Evolutionary conservation across 805 yeast species (phyloP).

Genomic region (Spathaspora hagerdaliae): DNA sequence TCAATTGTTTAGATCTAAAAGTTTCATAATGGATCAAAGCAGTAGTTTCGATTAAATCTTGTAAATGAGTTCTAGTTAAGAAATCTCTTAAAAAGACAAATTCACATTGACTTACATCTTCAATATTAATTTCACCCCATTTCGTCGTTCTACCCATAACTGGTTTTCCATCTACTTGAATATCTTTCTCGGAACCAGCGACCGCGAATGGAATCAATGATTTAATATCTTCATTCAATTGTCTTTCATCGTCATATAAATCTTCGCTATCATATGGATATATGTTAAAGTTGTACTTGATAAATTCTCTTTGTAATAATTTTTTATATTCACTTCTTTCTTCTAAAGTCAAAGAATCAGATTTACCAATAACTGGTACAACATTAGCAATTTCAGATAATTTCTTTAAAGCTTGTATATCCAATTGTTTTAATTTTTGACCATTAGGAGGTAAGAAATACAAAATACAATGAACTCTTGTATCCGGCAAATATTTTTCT

Average conservation of each 20-base stretch:
- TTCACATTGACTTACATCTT: slow-evolving; percentile 93
- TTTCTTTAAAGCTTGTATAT: slow-evolving; percentile 76
- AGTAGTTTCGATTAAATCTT: slow-evolving; percentile 93
- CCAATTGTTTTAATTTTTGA: slow-evolving; percentile 79
- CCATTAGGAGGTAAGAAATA: slow-evolving; percentile 90
- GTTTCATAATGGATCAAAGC: slow-evolving; percentile 83
- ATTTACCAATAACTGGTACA: slow-evolving; percentile 91
- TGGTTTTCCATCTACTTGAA: slow-evolving; percentile 69
- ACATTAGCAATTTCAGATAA: slow-evolving; percentile 88
- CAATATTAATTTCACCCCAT: slow-evolving; percentile 93
- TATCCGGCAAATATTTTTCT: slow-evolving; percentile 75
- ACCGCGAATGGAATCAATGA: slow-evolving; percentile 86
- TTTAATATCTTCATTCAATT: slow-evolving; percentile 70
- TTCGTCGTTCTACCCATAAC: slow-evolving; percentile 89
- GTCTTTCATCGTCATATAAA: slow-evolving; percentile 66
- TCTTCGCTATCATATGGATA: slow-evolving; percentile 80
- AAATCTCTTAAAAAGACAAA: slow-evolving; percentile 92
- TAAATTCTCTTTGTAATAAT: slow-evolving; percentile 71
- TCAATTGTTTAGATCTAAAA: slow-evolving; percentile 89
- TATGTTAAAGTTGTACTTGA: slow-evolving; percentile 65
- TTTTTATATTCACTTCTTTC: slow-evolving; percentile 82
- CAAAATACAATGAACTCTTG: slow-evolving; percentile 90
- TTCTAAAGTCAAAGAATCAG: slow-evolving; percentile 81
- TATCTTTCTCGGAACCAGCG: slow-evolving; percentile 82
- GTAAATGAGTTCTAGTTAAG: slow-evolving; percentile 90